These are phyloP conservation scores for Lachnellula arida DNA, from an alignment of 2,329 filamentous ascomycete genomes.

Conservation along the genomic window DNA sequence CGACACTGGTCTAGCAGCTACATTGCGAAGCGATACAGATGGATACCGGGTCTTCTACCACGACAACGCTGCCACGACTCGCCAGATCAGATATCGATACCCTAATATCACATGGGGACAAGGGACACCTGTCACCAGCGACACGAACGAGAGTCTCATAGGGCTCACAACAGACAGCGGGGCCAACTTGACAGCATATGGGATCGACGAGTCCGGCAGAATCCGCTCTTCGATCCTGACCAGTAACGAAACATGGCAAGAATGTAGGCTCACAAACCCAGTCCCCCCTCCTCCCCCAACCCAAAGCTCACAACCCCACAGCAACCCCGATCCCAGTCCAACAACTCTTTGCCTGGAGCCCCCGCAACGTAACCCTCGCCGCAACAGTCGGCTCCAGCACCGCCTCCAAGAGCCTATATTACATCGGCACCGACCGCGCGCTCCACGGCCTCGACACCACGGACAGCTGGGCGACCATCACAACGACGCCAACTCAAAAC, in stretches of 20 bases:
- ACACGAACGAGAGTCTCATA: not conserved
- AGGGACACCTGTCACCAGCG: not conserved
- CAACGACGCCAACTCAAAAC: not conserved
- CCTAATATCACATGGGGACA: not conserved
- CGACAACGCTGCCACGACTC: not conserved
- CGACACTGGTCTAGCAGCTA: not conserved
- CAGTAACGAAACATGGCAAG: not conserved
- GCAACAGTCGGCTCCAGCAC: not conserved
- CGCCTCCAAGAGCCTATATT: not conserved
- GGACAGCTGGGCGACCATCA: not conserved
- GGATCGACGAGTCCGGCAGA: not conserved
- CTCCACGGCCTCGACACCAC: not conserved
- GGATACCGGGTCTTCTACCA: conserved; percentile 1
- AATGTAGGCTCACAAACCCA: not conserved
- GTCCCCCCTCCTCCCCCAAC: not conserved
- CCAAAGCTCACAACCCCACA: not conserved
- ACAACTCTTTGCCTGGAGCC: not conserved
- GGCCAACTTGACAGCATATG: not conserved
- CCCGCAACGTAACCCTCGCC: not conserved
- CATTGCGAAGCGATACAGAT: not conserved
- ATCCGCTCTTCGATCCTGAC: not conserved
- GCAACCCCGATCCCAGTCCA: not conserved
- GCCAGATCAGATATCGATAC: not conserved
- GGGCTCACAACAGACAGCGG: not conserved
- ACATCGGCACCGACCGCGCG: not conserved